These are phyloP conservation scores for Ceratobasidium theobromae DNA, from an alignment of 1,284 basidiomycete species.

Conservation along the genomic window DNA sequence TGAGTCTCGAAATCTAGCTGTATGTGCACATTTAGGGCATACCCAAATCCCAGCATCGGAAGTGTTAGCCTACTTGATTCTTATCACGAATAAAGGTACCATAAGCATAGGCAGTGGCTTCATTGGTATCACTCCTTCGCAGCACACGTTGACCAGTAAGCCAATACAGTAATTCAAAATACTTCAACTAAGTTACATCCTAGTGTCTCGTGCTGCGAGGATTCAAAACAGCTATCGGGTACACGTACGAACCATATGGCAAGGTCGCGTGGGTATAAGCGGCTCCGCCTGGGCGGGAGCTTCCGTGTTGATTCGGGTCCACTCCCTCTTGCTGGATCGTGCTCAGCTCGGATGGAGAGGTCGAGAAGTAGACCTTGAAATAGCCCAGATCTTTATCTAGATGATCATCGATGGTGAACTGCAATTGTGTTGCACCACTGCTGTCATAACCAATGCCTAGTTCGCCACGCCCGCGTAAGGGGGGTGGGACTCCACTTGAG, in stretches of 20 bases:
- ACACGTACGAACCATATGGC: constrained; percentile 5
- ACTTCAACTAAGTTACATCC: no score
- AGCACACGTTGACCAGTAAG: no score
- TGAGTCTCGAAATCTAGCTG: no score
- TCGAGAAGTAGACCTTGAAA: constrained; percentile 25
- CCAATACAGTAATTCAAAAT: no score
- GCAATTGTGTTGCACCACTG: background rate
- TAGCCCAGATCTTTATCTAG: background rate
- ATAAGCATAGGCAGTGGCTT: no score
- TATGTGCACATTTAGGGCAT: no score
- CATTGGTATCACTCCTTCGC: no score
- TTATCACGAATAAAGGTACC: no score
- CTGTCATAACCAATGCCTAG: constrained; percentile 10
- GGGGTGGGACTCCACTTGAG: background rate
- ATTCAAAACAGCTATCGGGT: constrained; percentile 10
- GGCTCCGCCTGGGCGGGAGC: background rate
- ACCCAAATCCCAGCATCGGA: no score
- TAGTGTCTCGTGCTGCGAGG: background rate
- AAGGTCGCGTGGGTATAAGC: background rate
- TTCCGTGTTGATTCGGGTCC: background rate
- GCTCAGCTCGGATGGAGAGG: constrained; percentile 3
- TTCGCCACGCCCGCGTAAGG: background rate
- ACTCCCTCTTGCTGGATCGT: constrained; percentile 18
- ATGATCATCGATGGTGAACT: background rate
- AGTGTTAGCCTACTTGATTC: no score